A percentile compares a stretch with the other conserved stretches of the same genome.
Conservation (phyloP, 108 stramenopile species). For the Skeletonema tropicum region DNA sequence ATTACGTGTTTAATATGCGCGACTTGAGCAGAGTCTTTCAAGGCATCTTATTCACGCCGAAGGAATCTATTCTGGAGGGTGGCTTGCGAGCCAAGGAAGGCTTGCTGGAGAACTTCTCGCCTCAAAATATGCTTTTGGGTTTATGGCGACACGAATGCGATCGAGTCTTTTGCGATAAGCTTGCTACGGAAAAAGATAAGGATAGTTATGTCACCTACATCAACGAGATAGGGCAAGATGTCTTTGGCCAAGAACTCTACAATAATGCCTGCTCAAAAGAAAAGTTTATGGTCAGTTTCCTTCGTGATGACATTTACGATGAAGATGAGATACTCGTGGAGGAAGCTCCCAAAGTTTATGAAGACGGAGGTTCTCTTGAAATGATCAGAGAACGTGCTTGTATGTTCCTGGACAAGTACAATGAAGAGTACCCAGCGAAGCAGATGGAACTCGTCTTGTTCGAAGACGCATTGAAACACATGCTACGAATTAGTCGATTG, state of each 20-base stretch:
- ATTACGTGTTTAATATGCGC: slow-evolving; percentile 94
- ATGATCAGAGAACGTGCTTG: slow-evolving; percentile 75
- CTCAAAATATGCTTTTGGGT: slow-evolving; percentile 62
- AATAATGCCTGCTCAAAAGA: slow-evolving; percentile 38
- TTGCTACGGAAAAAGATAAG: slow-evolving; percentile 87
- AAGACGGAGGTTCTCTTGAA: slow-evolving; percentile 80
- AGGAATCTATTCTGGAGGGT: slow-evolving; percentile 72
- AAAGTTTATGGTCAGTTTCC: slow-evolving; percentile 90
- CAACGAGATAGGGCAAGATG: slow-evolving; percentile 55
- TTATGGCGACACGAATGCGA: slow-evolving; percentile 91
- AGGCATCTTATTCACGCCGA: slow-evolving; percentile 86
- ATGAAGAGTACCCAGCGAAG: slow-evolving; percentile 81
- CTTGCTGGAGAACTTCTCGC: slow-evolving; percentile 45
- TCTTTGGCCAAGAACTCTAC: slow-evolving; percentile 55
- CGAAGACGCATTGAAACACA: slow-evolving; percentile 89
- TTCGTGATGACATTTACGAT: slow-evolving; percentile 86
- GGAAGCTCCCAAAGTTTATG: slow-evolving; percentile 90
- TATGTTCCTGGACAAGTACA: slow-evolving; percentile 81
- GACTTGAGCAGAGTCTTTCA: slow-evolving; percentile 90
- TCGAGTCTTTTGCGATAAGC: slow-evolving; percentile 90
- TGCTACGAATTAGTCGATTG: slow-evolving; percentile 83
- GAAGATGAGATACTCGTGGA: slow-evolving; percentile 81
- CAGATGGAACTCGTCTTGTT: slow-evolving; percentile 91
- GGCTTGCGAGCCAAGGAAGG: slow-evolving; percentile 64
- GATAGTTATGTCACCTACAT: slow-evolving; percentile 66